These are phyloP conservation scores for Actinomortierella ambigua DNA, from an alignment of 371 early-diverging fungal genomes.

Conservation along the genomic window DNA sequence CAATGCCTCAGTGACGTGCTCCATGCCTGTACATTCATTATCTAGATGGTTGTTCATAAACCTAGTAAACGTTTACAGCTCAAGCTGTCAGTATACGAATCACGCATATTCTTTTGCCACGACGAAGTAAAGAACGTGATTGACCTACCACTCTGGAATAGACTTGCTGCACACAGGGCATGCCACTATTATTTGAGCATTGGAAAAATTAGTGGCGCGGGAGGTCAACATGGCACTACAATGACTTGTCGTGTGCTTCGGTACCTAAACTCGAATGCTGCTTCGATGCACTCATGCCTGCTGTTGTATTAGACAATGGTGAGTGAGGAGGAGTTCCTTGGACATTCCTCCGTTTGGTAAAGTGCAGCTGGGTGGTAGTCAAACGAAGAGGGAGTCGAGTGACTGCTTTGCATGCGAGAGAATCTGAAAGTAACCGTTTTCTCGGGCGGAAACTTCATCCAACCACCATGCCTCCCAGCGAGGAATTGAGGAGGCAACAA, in stretches of 20 bases:
- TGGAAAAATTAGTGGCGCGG: constrained; percentile 2
- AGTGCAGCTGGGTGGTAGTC: no score
- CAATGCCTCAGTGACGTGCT: constrained; percentile 17
- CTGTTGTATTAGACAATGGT: background rate
- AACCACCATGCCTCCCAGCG: constrained; percentile 15
- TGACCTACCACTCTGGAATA: constrained; percentile 51
- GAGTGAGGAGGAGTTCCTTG: no score
- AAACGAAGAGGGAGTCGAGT: no score
- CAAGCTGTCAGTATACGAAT: background rate
- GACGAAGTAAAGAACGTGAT: background rate
- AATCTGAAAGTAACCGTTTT: background rate
- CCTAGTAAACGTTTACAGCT: constrained; percentile 8
- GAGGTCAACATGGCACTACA: background rate
- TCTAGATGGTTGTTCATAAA: constrained; percentile 61
- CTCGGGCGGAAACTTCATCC: background rate
- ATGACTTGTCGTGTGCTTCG: background rate
- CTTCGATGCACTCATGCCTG: constrained; percentile 4
- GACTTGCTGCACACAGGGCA: constrained; percentile 59
- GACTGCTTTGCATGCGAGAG: no score
- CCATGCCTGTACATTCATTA: constrained; percentile 47
- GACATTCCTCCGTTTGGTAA: no score
- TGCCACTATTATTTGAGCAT: constrained; percentile 41
- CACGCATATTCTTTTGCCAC: background rate
- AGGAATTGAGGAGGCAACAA: constrained; percentile 29
- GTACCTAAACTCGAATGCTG: constrained; percentile 3